These are phyloP conservation scores for Talaromyces sp. DNA, from an alignment of 2,329 filamentous ascomycete genomes.

Conservation along the genomic window DNA sequence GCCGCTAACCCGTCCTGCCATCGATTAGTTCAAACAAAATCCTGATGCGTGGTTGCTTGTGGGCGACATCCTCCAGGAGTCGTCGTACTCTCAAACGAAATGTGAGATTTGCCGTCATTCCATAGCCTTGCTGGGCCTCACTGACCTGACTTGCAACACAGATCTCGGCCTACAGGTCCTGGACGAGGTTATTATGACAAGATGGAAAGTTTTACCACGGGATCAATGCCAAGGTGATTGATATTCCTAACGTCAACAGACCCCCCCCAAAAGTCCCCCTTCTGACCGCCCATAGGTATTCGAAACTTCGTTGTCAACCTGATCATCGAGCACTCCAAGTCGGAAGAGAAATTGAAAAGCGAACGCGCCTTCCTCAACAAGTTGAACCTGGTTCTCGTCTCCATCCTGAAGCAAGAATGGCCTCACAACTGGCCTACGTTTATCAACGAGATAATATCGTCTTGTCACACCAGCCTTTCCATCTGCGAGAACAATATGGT, in stretches of 20 bases:
- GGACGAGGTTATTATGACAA: constrained; percentile 96
- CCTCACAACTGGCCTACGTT: constrained; percentile 99
- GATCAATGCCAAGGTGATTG: constrained; percentile 83
- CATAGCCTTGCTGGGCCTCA: constrained; percentile 7
- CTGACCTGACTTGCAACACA: constrained; percentile 39
- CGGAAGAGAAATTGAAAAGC: constrained; percentile 77
- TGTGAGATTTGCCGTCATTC: constrained; percentile 53
- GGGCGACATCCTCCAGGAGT: constrained; percentile 91
- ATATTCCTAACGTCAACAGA: background rate
- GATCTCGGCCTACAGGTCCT: constrained; percentile 93
- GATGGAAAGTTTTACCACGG: constrained; percentile 95
- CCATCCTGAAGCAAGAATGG: constrained; percentile 98
- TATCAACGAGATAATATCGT: constrained; percentile 98
- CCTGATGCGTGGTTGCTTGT: constrained; percentile 97
- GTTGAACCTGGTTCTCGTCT: constrained; percentile 94
- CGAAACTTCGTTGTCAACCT: constrained; percentile 99
- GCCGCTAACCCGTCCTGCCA: constrained; percentile 12
- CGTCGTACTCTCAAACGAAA: constrained; percentile 92
- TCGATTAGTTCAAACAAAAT: constrained; percentile 88
- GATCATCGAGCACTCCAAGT: constrained; percentile 88
- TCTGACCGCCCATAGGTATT: constrained; percentile 59
- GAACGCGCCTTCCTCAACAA: constrained; percentile 95
- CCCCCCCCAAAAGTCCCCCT: constrained; percentile 8
- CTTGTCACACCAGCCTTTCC: constrained; percentile 89
- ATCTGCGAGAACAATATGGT: constrained; percentile 99